phyloP scores from a whole-genome alignment of 768 basidiomycete species.

The Aureoboletus auriporus region DNA sequence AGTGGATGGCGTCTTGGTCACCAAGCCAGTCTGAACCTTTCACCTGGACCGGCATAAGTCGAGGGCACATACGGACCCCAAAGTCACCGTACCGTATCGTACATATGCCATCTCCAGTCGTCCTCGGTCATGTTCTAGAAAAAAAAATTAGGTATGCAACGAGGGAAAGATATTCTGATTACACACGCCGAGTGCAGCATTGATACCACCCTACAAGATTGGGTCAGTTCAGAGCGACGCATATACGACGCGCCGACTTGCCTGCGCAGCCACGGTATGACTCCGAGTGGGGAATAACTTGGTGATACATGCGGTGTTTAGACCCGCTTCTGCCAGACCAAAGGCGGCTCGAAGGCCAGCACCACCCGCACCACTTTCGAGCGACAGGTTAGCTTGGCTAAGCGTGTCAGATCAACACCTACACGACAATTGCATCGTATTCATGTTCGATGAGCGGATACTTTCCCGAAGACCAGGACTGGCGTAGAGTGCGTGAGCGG shows the following conservation, averaged over 20 bases:
- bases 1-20: conserved; percentile 99
- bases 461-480: conserved; percentile 81
- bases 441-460: conserved; percentile 98
- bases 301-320: conserved; percentile 99
- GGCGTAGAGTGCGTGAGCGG: conserved; percentile 9
- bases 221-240: conserved; percentile 9
- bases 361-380: conserved; percentile 86
- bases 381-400: conserved; percentile 10
- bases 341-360: conserved; percentile 98
- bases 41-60: conserved; percentile 50
- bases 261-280: conserved; percentile 98
- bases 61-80: conserved; percentile 1
- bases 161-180: neutral
- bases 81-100: conserved; percentile 68
- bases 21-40: conserved; percentile 99
- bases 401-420: conserved; percentile 34
- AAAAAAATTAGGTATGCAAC: conserved; percentile 3
- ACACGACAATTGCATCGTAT: conserved; percentile 99
- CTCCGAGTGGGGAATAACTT: conserved; percentile 98
- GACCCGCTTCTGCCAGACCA: conserved; percentile 95
- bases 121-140: conserved; percentile 96
- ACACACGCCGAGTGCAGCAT: conserved; percentile 90
- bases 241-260: conserved; percentile 28
- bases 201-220: conserved; percentile 80
- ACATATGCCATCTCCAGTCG: conserved; percentile 99